These are phyloP conservation scores for Psilocybe azurescens DNA, from an alignment of 768 basidiomycete genomes.

Conservation along the genomic window DNA sequence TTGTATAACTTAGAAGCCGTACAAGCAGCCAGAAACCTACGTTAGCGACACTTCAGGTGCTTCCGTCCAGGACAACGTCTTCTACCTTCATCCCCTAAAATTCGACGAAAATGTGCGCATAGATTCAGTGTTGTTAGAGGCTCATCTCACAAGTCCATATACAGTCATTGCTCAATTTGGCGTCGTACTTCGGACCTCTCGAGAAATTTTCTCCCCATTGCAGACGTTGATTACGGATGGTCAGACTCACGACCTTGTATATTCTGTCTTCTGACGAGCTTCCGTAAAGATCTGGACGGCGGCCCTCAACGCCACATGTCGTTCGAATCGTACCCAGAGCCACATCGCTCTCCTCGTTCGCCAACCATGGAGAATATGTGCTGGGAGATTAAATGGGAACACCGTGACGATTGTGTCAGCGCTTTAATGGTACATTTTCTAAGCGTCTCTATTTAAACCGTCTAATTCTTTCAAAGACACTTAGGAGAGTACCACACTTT, in stretches of 20 bases:
- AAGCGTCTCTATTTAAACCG: background rate
- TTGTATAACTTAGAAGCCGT: constrained; percentile 63
- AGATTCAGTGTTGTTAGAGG: background rate
- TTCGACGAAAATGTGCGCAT: constrained; percentile 62
- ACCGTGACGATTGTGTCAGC: constrained; percentile 75
- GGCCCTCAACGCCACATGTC: background rate
- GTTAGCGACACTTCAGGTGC: constrained; percentile 21
- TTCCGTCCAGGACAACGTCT: constrained; percentile 27
- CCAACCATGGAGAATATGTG: constrained; percentile 61
- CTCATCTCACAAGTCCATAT: background rate
- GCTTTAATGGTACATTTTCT: constrained; percentile 64
- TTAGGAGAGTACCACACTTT: constrained; percentile 72
- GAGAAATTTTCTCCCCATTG: constrained; percentile 54
- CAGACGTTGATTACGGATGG: constrained; percentile 15
- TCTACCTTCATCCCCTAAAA: constrained; percentile 61
- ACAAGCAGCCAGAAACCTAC: constrained; percentile 42
- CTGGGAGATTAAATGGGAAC: constrained; percentile 83
- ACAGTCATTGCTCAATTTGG: constrained; percentile 58
- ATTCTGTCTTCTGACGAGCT: background rate
- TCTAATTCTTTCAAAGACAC: constrained; percentile 49
- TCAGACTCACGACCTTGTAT: background rate
- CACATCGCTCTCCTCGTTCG: constrained; percentile 63
- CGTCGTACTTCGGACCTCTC: constrained; percentile 65
- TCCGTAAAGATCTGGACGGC: background rate
- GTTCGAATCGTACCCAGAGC: constrained; percentile 40